Evolutionary conservation across 2,329 filamentous ascomycete species (phyloP).

Genomic region (Periglandula ipomoeae): DNA sequence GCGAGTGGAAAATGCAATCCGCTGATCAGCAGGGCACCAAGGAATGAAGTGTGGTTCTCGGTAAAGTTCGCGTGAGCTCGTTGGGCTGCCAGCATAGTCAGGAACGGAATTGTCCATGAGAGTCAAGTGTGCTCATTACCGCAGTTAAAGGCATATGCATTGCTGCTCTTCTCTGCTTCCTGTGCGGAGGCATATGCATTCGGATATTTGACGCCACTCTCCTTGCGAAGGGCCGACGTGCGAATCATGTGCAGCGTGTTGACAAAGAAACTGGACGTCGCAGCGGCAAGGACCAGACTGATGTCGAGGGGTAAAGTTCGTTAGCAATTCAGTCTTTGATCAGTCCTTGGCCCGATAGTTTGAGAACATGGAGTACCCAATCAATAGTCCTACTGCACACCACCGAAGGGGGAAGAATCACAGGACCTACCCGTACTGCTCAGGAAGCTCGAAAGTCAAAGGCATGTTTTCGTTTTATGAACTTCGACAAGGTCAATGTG

Average conservation of each 20-base stretch:
- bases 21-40: constrained; percentile 44
- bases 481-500: too few species aligned
- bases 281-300: constrained; percentile 53
- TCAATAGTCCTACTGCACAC: too few species aligned
- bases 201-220: constrained; percentile 47
- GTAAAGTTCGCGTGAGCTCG: constrained; percentile 54
- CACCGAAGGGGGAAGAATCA: neutral
- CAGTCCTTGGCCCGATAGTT: neutral
- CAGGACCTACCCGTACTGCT: constrained; percentile 39
- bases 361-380: too few species aligned
- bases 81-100: constrained; percentile 33
- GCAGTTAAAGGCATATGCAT: constrained; percentile 54
- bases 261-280: constrained; percentile 48
- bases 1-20: constrained; percentile 45
- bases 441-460: constrained; percentile 33
- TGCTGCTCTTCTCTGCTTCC: constrained; percentile 42
- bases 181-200: constrained; percentile 46
- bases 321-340: neutral
- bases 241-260: constrained; percentile 42
- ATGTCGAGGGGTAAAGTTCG: neutral
- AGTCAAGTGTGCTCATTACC: constrained; percentile 22
- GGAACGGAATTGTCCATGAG: neutral
- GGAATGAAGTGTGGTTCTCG: constrained; percentile 48
- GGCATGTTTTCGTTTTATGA: too few species aligned
- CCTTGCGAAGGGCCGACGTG: constrained; percentile 40